These are phyloP conservation scores for Trypanosoma lewisi DNA, from an alignment of 208 protist species.

Conservation along the genomic window DNA sequence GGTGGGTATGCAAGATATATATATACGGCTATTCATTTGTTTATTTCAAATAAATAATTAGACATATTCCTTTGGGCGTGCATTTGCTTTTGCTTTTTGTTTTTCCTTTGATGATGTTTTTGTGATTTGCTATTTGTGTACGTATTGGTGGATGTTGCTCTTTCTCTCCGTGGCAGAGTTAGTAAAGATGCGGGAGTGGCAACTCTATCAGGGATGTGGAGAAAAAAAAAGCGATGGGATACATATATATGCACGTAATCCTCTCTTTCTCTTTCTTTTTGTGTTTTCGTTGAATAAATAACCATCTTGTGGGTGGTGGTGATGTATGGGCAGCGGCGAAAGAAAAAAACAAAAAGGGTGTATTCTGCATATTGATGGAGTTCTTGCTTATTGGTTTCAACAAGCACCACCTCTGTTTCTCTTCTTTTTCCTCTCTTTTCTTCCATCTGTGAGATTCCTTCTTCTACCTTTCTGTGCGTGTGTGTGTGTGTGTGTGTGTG, in stretches of 20 bases:
- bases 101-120: not conserved
- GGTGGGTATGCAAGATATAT: not conserved
- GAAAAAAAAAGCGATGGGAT: too few species aligned
- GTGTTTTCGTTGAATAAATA: too few species aligned
- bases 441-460: not conserved
- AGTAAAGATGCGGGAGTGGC: too few species aligned
- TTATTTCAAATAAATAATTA: not conserved
- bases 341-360: too few species aligned
- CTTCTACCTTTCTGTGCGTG: not conserved
- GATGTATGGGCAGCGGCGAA: too few species aligned
- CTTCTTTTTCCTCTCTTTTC: conserved; percentile 2
- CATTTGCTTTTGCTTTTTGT: conserved; percentile 6
- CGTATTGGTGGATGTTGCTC: too few species aligned
- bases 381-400: too few species aligned
- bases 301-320: too few species aligned
- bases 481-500: not conserved
- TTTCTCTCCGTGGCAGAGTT: too few species aligned
- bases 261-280: too few species aligned
- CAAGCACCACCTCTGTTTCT: not conserved
- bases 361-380: not conserved
- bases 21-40: conserved; percentile 5
- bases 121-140: not conserved
- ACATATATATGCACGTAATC: not conserved
- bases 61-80: conserved; percentile 1
- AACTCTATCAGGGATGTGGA: too few species aligned